A percentile compares a stretch with the other conserved stretches of the same genome.
phyloP scores from a whole-genome alignment of 768 basidiomycete genomes.

The Suillus cothurnatus region DNA sequence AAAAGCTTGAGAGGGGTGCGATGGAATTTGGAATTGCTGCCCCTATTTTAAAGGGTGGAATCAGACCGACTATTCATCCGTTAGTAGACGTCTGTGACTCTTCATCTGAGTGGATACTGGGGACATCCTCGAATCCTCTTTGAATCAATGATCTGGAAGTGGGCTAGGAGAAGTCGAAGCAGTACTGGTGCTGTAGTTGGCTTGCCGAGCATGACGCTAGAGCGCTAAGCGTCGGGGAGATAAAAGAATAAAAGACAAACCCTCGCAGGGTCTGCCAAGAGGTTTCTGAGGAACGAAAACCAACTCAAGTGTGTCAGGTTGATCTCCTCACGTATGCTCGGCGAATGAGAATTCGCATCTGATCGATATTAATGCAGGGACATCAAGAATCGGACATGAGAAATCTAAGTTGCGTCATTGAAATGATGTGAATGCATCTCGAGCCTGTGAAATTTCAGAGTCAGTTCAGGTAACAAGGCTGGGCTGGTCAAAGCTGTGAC shows the following conservation, averaged over 20 bases:
- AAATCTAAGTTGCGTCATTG: background rate
- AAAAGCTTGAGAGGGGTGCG: too few species aligned
- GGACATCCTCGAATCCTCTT: too few species aligned
- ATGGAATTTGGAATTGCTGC: background rate
- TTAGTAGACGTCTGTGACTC: too few species aligned
- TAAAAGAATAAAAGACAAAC: too few species aligned
- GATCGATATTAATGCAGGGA: background rate
- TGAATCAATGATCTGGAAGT: too few species aligned
- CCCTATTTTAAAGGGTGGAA: background rate
- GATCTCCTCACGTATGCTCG: background rate
- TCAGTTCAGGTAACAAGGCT: background rate
- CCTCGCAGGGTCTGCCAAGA: background rate
- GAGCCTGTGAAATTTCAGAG: background rate
- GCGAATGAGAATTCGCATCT: background rate
- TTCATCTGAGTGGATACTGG: too few species aligned
- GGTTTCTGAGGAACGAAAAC: background rate
- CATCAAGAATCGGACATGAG: background rate
- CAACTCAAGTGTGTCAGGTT: background rate
- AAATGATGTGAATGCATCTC: background rate
- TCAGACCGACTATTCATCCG: background rate
- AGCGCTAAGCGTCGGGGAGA: background rate
- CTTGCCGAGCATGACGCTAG: background rate
- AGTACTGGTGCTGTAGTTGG: background rate
- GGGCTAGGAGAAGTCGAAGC: background rate
- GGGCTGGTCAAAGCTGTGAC: background rate